These are phyloP conservation scores for Aspergillus eucalypticola DNA, from an alignment of 2,329 filamentous ascomycete genomes.

Conservation along the genomic window DNA sequence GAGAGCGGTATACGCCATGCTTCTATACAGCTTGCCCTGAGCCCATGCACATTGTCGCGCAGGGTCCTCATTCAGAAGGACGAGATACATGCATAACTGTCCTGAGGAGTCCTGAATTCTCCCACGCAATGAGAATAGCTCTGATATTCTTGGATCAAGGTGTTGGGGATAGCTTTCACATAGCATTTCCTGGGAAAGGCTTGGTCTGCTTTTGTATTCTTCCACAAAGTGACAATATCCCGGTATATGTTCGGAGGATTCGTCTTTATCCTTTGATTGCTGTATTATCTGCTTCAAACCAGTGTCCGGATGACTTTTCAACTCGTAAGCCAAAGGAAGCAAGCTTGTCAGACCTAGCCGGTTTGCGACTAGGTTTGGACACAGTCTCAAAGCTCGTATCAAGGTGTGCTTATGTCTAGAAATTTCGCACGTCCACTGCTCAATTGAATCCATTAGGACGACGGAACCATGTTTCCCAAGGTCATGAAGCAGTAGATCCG, in stretches of 20 bases:
- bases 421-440: slow-evolving; percentile 29
- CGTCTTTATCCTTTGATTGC: slow-evolving; percentile 28
- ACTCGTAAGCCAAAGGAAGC: slow-evolving; percentile 42
- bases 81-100: slow-evolving; percentile 60
- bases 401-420: slow-evolving; percentile 16
- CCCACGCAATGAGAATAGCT: slow-evolving; percentile 51
- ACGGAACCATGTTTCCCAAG: slow-evolving; percentile 64
- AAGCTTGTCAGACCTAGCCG: slow-evolving; percentile 38
- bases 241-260: slow-evolving; percentile 13
- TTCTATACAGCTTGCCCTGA: slow-evolving; percentile 52
- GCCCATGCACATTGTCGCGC: slow-evolving; percentile 60
- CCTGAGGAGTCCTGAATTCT: slow-evolving; percentile 21
- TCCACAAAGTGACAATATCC: slow-evolving; percentile 36
- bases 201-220: slow-evolving; percentile 35
- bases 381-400: slow-evolving; percentile 40
- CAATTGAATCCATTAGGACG: slow-evolving; percentile 67
- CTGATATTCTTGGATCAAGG: slow-evolving; percentile 54
- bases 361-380: slow-evolving; percentile 35
- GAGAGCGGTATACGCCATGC: slow-evolving; percentile 58
- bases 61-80: slow-evolving; percentile 61
- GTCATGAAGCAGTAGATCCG: slow-evolving; percentile 77
- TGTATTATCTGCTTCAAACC: slow-evolving; percentile 35
- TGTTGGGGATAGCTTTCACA: slow-evolving; percentile 12
- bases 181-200: slow-evolving; percentile 7
- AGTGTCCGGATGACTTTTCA: slow-evolving; percentile 33